Evolutionary conservation across 768 basidiomycete genomes (phyloP).

Genomic region (Trametes villosa): DNA sequence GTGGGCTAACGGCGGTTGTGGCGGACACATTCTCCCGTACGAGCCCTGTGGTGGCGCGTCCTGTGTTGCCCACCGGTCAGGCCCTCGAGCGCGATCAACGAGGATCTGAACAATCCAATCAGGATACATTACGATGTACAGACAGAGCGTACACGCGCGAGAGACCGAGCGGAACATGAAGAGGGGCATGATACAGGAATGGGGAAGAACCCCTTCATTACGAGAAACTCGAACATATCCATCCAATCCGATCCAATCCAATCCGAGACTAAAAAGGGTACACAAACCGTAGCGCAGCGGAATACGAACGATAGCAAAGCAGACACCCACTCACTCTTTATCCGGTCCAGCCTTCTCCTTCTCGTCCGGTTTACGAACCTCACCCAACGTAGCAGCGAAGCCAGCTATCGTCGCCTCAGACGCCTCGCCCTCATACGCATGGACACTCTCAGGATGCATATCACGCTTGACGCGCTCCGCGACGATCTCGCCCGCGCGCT

Average conservation of each 20-base stretch:
- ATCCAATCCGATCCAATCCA: conserved; percentile 3
- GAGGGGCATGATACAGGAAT: neutral
- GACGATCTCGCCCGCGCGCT: conserved; percentile 48
- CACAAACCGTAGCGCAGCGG: neutral
- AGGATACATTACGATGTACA: neutral
- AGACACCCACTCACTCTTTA: conserved; percentile 27
- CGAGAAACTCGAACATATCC: neutral
- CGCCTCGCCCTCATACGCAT: neutral
- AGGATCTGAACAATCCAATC: no score
- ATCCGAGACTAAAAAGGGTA: neutral
- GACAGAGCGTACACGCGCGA: neutral
- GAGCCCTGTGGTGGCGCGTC: no score
- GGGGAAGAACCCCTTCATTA: neutral
- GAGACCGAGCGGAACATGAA: neutral
- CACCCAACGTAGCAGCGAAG: neutral
- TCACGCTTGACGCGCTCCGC: conserved; percentile 50
- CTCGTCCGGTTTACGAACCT: conserved; percentile 40
- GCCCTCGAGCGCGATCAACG: no score
- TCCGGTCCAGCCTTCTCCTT: conserved; percentile 41
- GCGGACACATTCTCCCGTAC: no score
- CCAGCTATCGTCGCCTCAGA: neutral
- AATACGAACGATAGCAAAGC: neutral
- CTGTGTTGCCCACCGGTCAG: no score
- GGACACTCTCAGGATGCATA: neutral
- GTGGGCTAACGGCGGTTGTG: no score